phyloP scores from a whole-genome alignment of 1,284 basidiomycete species.

The Ceratobasidium sp. region DNA sequence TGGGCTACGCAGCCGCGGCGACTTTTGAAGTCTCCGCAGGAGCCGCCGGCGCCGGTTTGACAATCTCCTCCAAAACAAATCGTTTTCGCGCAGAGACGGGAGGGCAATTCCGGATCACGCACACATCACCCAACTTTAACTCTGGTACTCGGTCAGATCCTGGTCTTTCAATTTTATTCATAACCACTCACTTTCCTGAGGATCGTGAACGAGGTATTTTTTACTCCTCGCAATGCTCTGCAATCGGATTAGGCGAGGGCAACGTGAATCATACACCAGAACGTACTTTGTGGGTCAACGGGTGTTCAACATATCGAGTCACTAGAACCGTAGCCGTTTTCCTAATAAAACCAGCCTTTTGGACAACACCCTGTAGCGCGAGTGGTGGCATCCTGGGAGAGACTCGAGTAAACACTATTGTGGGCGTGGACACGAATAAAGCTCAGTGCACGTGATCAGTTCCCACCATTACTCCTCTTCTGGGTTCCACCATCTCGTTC shows the following conservation, averaged over 20 bases:
- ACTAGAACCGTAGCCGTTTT: slow-evolving; percentile 85
- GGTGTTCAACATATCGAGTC: slow-evolving; percentile 72
- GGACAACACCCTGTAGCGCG: slow-evolving; percentile 74
- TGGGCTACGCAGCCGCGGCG: too few species aligned
- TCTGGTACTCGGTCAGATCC: slow-evolving; percentile 57
- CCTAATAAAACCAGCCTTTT: slow-evolving; percentile 80
- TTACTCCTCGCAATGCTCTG: slow-evolving; percentile 76
- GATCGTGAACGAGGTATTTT: slow-evolving; percentile 80
- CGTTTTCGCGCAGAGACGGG: slow-evolving; percentile 79
- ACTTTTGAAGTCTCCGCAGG: too few species aligned
- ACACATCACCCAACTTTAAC: slow-evolving; percentile 71
- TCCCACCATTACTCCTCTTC: too few species aligned
- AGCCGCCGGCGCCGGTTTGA: slow-evolving; percentile 59
- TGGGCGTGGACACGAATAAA: too few species aligned
- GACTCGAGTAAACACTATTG: too few species aligned
- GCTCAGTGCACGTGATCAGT: too few species aligned
- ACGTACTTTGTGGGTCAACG: slow-evolving; percentile 76
- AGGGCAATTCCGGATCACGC: slow-evolving; percentile 80
- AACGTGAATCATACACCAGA: not conserved
- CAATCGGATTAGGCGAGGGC: too few species aligned
- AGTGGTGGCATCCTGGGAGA: slow-evolving; percentile 72
- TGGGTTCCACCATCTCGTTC: too few species aligned
- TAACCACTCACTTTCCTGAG: slow-evolving; percentile 63
- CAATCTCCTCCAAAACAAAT: slow-evolving; percentile 71
- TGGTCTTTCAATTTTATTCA: slow-evolving; percentile 6